phyloP scores from a whole-genome alignment of 73 alveolate species.

The Symbiodinium pilosum region DNA sequence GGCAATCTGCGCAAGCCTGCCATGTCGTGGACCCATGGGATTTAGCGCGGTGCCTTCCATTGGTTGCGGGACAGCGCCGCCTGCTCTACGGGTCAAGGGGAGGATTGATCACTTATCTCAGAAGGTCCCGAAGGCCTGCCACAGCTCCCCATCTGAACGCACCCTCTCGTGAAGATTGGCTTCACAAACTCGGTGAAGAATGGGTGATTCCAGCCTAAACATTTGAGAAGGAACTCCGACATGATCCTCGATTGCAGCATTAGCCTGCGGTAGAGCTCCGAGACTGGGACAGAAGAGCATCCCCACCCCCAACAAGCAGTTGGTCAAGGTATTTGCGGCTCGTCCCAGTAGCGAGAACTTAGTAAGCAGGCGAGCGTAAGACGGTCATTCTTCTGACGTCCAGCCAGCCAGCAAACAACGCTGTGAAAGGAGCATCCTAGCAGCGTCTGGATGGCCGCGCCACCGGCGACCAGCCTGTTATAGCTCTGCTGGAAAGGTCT shows the following conservation, averaged over 20 bases:
- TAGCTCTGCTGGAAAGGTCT: too few species aligned
- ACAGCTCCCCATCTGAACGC: slow-evolving; percentile 62
- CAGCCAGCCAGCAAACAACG: too few species aligned
- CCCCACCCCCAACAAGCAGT: slow-evolving; percentile 67
- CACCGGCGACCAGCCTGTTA: slow-evolving; percentile 54
- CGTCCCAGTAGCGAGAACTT: slow-evolving; percentile 65
- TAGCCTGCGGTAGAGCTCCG: not conserved
- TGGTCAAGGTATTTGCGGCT: slow-evolving; percentile 39
- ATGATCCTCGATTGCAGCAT: not conserved
- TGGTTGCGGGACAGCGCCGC: slow-evolving; percentile 77
- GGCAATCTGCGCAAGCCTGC: not conserved
- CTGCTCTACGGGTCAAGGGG: too few species aligned
- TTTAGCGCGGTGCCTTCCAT: slow-evolving; percentile 42
- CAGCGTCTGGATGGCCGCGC: slow-evolving; percentile 39
- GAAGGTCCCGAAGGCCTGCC: slow-evolving; percentile 51
- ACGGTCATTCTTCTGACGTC: too few species aligned
- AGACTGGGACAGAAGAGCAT: slow-evolving; percentile 29
- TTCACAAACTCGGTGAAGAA: slow-evolving; percentile 66
- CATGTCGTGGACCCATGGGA: too few species aligned
- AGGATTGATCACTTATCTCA: too few species aligned
- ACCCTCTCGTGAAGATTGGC: slow-evolving; percentile 40
- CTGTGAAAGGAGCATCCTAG: slow-evolving; percentile 30
- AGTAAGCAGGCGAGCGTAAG: too few species aligned
- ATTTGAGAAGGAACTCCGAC: not conserved
- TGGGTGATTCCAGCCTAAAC: slow-evolving; percentile 62